Evolutionary conservation across 2,329 filamentous ascomycete species (phyloP), one percentile per base, ranked within the genome.

Genomic region (Ophiostoma fasciatum): DNA sequence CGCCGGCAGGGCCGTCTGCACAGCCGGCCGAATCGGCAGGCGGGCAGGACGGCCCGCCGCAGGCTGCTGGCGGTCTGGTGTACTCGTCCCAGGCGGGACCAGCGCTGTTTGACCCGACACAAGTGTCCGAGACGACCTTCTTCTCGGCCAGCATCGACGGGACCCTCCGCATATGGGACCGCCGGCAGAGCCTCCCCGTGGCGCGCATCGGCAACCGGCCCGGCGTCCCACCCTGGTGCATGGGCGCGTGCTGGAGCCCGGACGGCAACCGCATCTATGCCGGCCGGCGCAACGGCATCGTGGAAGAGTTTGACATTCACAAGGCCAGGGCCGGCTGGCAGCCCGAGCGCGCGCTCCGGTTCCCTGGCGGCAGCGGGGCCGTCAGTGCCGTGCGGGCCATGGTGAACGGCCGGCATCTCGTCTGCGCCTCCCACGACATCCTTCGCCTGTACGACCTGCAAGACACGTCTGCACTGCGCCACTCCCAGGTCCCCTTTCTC

Each of bases 191-290:
- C 1, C 70, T 78, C 25, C 80, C 88, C 0, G 67, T 94, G 2
- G 85, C 90, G 3, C 74, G 78, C 20, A 88, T 96, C 38, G 65
- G 68, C 1, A 82, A 81, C 14, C 66, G 76, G 10, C 71, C 74
- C 10, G 75, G 76, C 14, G 82, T 84, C 1, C 88, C 90, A 1
- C 90, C 88, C 0, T 98, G 88, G 88, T 96, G 88, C 56, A 94
- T 94, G 76, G 87, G 83, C 46, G 84, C 85, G 1, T 94, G 85
- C 60, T 98, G 90, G 90, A 88, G 81, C 37, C 85, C 85, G 0
- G 82, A 94, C 53, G 90, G 90, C 12, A 96, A 96, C 57, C 84
- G 74, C 56, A 87, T 98, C 48, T 98, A 94, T 57, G 87, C 82
- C 0, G 90, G 90, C 1, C 68, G 90, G 20, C 70, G 90, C 39